Evolutionary conservation across 768 basidiomycete genomes (phyloP), one percentile per base, ranked within the genome.

Genomic region (Rhodotorula sphaerocarpa): DNA sequence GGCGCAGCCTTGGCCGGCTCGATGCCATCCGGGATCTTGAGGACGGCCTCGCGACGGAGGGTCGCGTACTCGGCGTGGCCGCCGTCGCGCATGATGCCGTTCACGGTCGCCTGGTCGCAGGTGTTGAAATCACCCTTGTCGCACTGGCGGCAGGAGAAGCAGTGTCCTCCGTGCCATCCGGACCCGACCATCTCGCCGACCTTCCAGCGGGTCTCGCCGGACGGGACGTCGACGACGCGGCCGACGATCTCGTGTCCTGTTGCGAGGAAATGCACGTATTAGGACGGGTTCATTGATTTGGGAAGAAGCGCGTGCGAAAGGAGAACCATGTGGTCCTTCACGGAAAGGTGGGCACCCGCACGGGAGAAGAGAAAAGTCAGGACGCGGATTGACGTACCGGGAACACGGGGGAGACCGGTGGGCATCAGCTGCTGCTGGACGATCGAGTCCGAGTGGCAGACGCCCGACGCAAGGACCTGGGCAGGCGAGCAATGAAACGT

Each of bases 41-140:
- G 34, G 30, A 65, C 27, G 3, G 71, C 66, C 44, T 71, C 67
- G 16, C 55, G 23, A 31, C 68, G 59, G 16, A 77, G 66, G 1
- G 73, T 72, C 11, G 72, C 75, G 50, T 70, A 72, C 56, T 72
- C 66, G 47, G 67, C 67, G 45, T 70, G 61, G 0, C 67, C 70
- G 51, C 62, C 62, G 42, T 65, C 61, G n/a, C 48, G 34, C 16
- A 43, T 25, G 52, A 63, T 12, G 39, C 48, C 73, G 50, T 73
- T 73, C 60, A 72, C 65, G 36, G 48, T 52, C 45, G 69, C 62
- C 15, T 69, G 65, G 54, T 61, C 45, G 63, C 73, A 74, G 16
- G 62, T 65, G 11, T 65, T 57, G 43, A 55, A 65, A n/a, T 66
- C 55, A 5, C 67, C 61, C 16, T 28, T 21, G 3, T 28, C 15